Evolutionary conservation across 2,329 filamentous ascomycete genomes (phyloP).

Genomic region (Penicillium paneum): DNA sequence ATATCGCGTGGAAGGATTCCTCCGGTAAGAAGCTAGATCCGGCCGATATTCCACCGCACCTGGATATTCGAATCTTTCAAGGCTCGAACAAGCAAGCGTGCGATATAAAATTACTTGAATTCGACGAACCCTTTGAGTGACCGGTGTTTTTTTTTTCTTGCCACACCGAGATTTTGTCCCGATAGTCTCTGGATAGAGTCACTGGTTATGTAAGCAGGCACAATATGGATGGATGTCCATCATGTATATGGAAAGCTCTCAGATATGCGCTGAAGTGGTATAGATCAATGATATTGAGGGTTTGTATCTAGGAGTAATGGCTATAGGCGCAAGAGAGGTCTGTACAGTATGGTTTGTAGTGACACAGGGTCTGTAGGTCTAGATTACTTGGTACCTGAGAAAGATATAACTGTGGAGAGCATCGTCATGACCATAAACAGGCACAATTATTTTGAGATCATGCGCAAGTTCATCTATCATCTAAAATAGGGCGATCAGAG

Average conservation of each 20-base stretch:
- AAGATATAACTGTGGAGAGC: background rate
- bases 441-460: background rate
- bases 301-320: background rate
- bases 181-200: conserved; percentile 10
- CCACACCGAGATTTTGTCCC: conserved; percentile 20
- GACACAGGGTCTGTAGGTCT: background rate
- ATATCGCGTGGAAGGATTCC: background rate
- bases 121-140: background rate
- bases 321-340: background rate
- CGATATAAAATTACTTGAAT: background rate
- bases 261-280: background rate
- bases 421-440: background rate
- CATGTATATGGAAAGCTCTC: background rate
- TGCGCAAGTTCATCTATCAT: background rate
- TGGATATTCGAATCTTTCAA: background rate
- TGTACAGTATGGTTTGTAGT: background rate
- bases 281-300: background rate
- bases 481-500: background rate
- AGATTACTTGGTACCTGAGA: background rate
- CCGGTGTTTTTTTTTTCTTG: conserved; percentile 5
- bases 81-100: background rate
- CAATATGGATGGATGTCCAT: background rate
- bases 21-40: conserved; percentile 1
- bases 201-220: conserved; percentile 14
- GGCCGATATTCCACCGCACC: background rate